These are phyloP conservation scores for Nemania sp. DNA, from an alignment of 2,329 filamentous ascomycete genomes.

Conservation along the genomic window DNA sequence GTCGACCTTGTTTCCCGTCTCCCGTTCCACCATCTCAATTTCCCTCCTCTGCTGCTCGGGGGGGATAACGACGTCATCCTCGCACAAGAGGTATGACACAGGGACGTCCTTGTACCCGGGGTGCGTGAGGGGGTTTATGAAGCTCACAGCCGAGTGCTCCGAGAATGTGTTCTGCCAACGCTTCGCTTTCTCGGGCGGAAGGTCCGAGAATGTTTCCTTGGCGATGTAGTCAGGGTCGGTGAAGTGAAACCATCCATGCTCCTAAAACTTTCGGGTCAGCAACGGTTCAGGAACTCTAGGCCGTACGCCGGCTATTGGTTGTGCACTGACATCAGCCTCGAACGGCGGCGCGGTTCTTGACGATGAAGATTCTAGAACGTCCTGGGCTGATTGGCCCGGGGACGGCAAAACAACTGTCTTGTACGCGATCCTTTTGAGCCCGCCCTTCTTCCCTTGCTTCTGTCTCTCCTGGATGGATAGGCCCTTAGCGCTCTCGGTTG, in stretches of 20 bases:
- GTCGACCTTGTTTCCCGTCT: slow-evolving; percentile 42
- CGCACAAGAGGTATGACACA: slow-evolving; percentile 46
- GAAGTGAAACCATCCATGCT: slow-evolving; percentile 37
- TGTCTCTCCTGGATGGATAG: slow-evolving; percentile 42
- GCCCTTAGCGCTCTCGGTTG: slow-evolving; percentile 42
- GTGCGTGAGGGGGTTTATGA: slow-evolving; percentile 43
- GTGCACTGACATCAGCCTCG: slow-evolving; percentile 16
- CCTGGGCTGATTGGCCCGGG: slow-evolving; percentile 31
- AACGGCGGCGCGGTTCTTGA: background rate
- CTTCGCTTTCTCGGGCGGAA: slow-evolving; percentile 34
- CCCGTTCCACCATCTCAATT: slow-evolving; percentile 41
- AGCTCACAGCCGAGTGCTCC: slow-evolving; percentile 43
- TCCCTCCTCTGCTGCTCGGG: slow-evolving; percentile 40
- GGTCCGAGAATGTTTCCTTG: slow-evolving; percentile 32
- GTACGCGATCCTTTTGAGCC: slow-evolving; percentile 43
- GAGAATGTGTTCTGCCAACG: slow-evolving; percentile 9
- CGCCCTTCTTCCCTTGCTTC: slow-evolving; percentile 44
- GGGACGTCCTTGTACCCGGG: slow-evolving; percentile 47
- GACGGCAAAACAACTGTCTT: slow-evolving; percentile 35
- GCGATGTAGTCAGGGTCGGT: slow-evolving; percentile 24
- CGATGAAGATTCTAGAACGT: slow-evolving; percentile 1
- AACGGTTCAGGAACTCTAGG: too few relatives aligned
- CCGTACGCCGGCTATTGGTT: background rate
- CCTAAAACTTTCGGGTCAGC: slow-evolving; percentile 23
- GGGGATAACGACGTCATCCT: slow-evolving; percentile 42